These are phyloP conservation scores for Bryopsis sp. DNA, from an alignment of 139 green algal genomes.

Conservation along the genomic window DNA sequence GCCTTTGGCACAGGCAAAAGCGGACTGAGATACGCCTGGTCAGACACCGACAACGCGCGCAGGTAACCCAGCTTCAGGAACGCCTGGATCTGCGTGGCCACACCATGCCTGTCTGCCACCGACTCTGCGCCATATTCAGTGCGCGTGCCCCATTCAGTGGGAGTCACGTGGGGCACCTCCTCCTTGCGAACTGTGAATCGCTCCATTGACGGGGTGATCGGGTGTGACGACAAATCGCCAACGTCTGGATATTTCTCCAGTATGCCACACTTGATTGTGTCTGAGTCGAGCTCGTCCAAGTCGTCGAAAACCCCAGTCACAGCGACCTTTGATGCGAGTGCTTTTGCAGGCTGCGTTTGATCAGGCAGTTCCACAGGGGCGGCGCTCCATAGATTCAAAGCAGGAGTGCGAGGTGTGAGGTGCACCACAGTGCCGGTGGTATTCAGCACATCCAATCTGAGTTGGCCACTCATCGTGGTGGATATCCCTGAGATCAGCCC, in stretches of 20 bases:
- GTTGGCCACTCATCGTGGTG: not conserved
- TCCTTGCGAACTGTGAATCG: not conserved
- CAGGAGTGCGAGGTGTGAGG: not conserved
- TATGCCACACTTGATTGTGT: too few relatives aligned
- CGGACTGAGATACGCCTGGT: not conserved
- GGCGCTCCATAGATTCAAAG: too few relatives aligned
- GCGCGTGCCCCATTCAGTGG: not conserved
- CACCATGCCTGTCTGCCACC: not conserved
- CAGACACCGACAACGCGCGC: not conserved
- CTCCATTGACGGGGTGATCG: not conserved
- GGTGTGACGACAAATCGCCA: conserved; percentile 4
- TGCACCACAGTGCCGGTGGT: not conserved
- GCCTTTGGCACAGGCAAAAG: conserved; percentile 3
- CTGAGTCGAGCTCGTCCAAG: too few relatives aligned
- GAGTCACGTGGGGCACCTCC: not conserved
- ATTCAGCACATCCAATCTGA: conserved; percentile 11
- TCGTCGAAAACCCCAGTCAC: too few relatives aligned
- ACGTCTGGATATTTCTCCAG: conserved; percentile 3
- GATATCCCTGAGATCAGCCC: not conserved
- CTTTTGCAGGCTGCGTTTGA: too few relatives aligned
- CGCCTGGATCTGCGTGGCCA: not conserved
- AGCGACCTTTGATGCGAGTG: too few relatives aligned
- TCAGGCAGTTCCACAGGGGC: too few relatives aligned
- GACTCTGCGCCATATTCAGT: conserved; percentile 1
- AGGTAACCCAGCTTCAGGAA: conserved; percentile 11